Evolutionary conservation across 805 yeast species (phyloP), one percentile per base, ranked within the genome.

Genomic region (Geotrichum ghanense): DNA sequence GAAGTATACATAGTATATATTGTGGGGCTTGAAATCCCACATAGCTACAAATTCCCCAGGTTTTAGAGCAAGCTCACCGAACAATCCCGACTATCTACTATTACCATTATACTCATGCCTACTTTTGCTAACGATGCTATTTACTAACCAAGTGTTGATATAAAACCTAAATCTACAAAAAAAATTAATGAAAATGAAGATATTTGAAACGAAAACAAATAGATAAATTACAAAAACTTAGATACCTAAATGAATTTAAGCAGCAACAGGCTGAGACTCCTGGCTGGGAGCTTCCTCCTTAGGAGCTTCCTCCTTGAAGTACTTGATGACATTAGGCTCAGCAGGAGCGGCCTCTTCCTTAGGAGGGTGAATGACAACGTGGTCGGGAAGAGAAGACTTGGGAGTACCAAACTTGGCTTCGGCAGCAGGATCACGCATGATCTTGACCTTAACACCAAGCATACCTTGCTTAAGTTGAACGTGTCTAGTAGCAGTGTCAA

Each of bases 391-490:
- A 51, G 95, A 77, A 42, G 67, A 60, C 59, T 59, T 61, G 58
- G 68, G 67, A 44, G 59, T 49, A 48, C 68, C 67, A 41, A 59
- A 51, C 62, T 57, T 61, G 56, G 64, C 61, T 57, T 55, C 63
- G 48, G 55, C 48, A 49, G 67, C 87, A 74, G 97, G 96, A 81
- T 90, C 97, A 72, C 86, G 87, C 98, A 92, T 92, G 71, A 92
- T 92, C 83, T 92, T 92, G 68, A 92, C 97, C 83, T 86, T 90
- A 72, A 92, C 83, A 83, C 98, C 98, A 70, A 92, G 81, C 60
- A 92, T 97, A 87, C 98, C 98, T 79, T 92, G 97, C 81, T 97
- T 89, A 80, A 92, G 83, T 72, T 92, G 79, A 66, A 90, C 97
- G 90, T 92, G 97, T 78, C 98, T 89, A 72, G 95, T 89, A 65